Evolutionary conservation across 208 protist species (phyloP).

Genomic region (Herpetomonas muscarum): DNA sequence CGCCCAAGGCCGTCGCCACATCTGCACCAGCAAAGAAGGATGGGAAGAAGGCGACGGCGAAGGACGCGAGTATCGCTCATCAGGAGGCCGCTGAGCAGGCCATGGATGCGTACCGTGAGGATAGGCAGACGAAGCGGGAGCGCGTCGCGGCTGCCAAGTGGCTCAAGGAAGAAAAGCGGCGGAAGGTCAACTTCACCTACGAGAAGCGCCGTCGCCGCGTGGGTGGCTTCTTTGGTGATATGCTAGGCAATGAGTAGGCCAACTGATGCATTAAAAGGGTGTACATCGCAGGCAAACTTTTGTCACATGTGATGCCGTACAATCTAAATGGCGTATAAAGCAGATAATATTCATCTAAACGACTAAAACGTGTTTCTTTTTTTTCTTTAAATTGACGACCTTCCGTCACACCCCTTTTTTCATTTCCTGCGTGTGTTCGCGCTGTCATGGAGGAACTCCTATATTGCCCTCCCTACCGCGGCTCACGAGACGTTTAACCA

Average conservation of each 20-base stretch:
- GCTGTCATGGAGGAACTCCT: no score
- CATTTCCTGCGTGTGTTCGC: no score
- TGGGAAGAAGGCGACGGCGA: background rate
- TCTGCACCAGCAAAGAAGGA: no score
- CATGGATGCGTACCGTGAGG: conserved; percentile 45
- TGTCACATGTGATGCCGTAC: no score
- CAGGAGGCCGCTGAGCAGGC: conserved; percentile 11
- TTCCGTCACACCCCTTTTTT: no score
- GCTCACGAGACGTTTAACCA: no score
- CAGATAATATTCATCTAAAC: no score
- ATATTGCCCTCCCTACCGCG: no score
- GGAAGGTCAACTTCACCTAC: conserved; percentile 85
- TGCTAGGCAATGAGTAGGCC: conserved; percentile 13
- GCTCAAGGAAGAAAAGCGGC: conserved; percentile 82
- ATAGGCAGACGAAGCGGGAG: conserved; percentile 64
- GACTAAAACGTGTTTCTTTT: no score
- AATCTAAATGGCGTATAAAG: no score
- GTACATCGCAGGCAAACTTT: background rate
- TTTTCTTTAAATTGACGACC: no score
- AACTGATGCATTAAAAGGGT: background rate
- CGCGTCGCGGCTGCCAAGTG: conserved; percentile 72
- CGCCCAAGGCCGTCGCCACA: no score
- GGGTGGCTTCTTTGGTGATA: conserved; percentile 82
- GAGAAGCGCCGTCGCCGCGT: conserved; percentile 83
- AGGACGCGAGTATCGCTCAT: background rate